Evolutionary conservation across 768 basidiomycete genomes (phyloP).

Genomic region (Mycena chlorophos): DNA sequence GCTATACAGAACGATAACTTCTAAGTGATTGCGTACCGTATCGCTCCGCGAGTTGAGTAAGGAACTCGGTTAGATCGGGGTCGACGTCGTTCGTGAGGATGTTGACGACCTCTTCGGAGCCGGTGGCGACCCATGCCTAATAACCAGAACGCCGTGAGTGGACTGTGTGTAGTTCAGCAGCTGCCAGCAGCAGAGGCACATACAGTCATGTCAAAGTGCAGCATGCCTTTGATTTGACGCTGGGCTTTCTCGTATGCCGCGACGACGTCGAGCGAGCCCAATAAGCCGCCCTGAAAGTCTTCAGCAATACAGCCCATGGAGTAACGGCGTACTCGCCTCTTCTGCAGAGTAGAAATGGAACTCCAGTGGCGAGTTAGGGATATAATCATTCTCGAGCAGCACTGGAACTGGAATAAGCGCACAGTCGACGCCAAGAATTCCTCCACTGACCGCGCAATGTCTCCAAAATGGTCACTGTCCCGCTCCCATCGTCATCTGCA

Average conservation of each 20-base stretch:
- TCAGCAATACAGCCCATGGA: conserved; percentile 35
- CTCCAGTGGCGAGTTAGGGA: conserved; percentile 33
- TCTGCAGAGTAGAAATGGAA: conserved; percentile 38
- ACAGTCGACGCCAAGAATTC: conserved; percentile 17
- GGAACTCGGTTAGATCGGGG: conserved; percentile 35
- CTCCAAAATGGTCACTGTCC: conserved; percentile 52
- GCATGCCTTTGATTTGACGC: conserved; percentile 41
- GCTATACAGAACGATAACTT: neutral
- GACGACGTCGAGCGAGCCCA: conserved; percentile 40
- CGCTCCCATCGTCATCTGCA: conserved; percentile 39
- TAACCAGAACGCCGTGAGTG: too few relatives aligned
- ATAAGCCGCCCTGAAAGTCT: conserved; percentile 18
- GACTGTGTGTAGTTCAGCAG: too few relatives aligned
- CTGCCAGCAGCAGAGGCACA: conserved; percentile 16
- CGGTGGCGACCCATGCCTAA: conserved; percentile 26
- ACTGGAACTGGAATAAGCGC: neutral
- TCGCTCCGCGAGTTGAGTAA: conserved; percentile 34
- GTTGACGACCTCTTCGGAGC: conserved; percentile 7
- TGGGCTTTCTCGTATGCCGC: conserved; percentile 38
- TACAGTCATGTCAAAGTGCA: conserved; percentile 31
- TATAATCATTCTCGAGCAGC: conserved; percentile 22
- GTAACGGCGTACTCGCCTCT: conserved; percentile 40
- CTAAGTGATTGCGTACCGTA: conserved; percentile 26
- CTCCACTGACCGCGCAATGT: conserved; percentile 43
- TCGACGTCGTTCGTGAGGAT: conserved; percentile 28